A percentile compares a stretch with the other conserved stretches of the same genome.
phyloP scores from a whole-genome alignment of 2,329 filamentous ascomycete species.

The Paecilomyces dactylethromorphus region DNA sequence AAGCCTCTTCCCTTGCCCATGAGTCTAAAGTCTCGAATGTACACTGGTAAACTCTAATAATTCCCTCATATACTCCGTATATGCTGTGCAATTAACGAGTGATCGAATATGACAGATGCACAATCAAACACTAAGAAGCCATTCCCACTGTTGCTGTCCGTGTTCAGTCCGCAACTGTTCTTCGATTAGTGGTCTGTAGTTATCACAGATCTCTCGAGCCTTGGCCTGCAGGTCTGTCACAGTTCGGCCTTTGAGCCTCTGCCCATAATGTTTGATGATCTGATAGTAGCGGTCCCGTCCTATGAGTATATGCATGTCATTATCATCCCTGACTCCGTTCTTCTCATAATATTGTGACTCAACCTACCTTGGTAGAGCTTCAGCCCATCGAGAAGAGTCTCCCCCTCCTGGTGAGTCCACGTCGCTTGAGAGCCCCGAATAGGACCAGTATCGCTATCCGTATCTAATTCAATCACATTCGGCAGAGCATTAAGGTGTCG shows the following conservation, averaged over 20 bases:
- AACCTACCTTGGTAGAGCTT: not conserved
- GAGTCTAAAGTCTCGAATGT: no score
- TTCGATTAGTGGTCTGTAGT: conserved; percentile 2
- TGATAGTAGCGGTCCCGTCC: conserved; percentile 16
- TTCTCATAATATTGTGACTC: not conserved
- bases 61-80: not conserved
- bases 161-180: conserved; percentile 10
- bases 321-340: not conserved
- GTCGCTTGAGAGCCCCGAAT: not conserved
- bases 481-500: not conserved
- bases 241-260: conserved; percentile 9
- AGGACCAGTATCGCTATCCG: not conserved
- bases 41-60: not conserved
- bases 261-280: conserved; percentile 14
- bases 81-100: not conserved
- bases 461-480: not conserved
- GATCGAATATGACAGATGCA: not conserved
- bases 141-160: conserved; percentile 13
- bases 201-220: conserved; percentile 8
- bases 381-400: not conserved
- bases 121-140: conserved; percentile 14
- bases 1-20: no score
- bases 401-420: not conserved
- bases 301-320: not conserved
- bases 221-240: conserved; percentile 12